Conservation (phyloP, 192 early-diverging fungal species). For the Backusella psychrophila region DNA sequence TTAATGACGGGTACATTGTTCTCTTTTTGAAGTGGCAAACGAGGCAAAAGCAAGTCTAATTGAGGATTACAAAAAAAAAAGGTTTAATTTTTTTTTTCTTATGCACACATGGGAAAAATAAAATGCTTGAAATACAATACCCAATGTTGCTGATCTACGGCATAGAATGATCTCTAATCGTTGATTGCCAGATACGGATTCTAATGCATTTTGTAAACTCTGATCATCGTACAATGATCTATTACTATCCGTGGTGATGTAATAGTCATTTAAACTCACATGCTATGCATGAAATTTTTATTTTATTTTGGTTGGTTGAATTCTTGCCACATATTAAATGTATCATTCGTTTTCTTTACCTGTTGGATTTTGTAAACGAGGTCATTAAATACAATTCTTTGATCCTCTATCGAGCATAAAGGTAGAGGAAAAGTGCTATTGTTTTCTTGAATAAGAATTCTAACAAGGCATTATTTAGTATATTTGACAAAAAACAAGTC, state of each 20-base stretch:
- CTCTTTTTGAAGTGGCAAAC: not conserved
- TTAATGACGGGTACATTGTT: conserved; percentile 27
- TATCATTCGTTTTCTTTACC: not conserved
- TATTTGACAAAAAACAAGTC: no score
- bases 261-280: not conserved
- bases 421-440: not conserved
- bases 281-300: not conserved
- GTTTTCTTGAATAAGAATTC: conserved; percentile 1
- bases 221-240: not conserved
- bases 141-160: not conserved
- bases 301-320: not conserved
- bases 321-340: not conserved
- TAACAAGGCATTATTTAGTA: not conserved
- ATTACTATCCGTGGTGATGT: not conserved
- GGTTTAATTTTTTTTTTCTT: no score
- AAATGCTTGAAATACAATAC: not conserved
- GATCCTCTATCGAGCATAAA: not conserved
- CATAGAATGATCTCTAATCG: not conserved
- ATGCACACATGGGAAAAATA: no score
- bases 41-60: not conserved
- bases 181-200: not conserved
- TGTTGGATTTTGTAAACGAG: not conserved
- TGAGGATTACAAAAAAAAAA: not conserved
- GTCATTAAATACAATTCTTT: not conserved
- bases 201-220: not conserved